Conservation (phyloP, 2,329 filamentous ascomycete genomes). For the Ceratocystis destructans region DNA sequence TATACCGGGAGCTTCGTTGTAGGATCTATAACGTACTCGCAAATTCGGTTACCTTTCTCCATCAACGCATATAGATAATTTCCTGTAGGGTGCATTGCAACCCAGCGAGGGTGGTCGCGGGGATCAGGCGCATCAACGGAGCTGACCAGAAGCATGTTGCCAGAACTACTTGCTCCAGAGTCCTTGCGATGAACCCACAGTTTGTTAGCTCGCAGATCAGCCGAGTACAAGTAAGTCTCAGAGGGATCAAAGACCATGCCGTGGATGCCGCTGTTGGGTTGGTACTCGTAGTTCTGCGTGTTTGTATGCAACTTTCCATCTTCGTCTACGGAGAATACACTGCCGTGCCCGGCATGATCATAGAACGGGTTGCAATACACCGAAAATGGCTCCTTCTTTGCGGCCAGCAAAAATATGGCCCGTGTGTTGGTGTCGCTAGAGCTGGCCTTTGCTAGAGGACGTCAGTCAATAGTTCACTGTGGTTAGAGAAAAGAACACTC, state of each 20-base stretch:
- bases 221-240: constrained; percentile 65
- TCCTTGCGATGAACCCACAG: constrained; percentile 69
- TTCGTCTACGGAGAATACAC: constrained; percentile 52
- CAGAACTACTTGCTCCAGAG: constrained; percentile 31
- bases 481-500: constrained; percentile 25
- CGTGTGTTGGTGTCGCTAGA: constrained; percentile 64
- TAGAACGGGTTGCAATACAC: constrained; percentile 91
- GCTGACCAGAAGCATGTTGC: constrained; percentile 54
- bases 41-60: constrained; percentile 77
- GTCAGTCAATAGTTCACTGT: constrained; percentile 9
- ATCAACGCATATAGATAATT: constrained; percentile 74
- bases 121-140: constrained; percentile 55
- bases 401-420: constrained; percentile 77
- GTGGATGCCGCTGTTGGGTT: constrained; percentile 57
- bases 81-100: constrained; percentile 66
- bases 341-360: constrained; percentile 67
- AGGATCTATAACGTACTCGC: constrained; percentile 67
- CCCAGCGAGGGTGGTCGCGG: constrained; percentile 74
- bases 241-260: constrained; percentile 68
- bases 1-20: constrained; percentile 61
- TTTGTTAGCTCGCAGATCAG: constrained; percentile 64
- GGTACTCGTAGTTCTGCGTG: constrained; percentile 61
- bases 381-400: constrained; percentile 60
- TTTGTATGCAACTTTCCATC: constrained; percentile 47
- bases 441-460: constrained; percentile 46